A percentile compares a stretch with the other conserved stretches of the same genome.
Conservation (phyloP, 2,329 filamentous ascomycete species). For the Trichoderma aggressivum region DNA sequence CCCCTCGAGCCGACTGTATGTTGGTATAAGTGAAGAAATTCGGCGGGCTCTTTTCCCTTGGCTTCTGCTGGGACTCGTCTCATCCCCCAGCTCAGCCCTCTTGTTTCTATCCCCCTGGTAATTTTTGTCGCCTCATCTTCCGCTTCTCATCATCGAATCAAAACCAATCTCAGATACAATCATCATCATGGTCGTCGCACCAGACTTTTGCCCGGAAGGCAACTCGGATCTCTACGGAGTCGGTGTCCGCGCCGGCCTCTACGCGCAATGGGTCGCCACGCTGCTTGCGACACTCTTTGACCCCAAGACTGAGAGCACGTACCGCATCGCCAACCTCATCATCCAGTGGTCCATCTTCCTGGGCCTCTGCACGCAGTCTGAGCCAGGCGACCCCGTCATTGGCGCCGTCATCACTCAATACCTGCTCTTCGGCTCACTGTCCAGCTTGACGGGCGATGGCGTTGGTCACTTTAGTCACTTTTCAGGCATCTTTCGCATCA, state of each 20-base stretch:
- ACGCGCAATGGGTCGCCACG: conserved; percentile 27
- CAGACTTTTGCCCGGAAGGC: conserved; percentile 16
- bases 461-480: conserved; percentile 22
- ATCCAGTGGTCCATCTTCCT: conserved; percentile 29
- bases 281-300: conserved; percentile 27
- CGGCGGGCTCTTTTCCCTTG: not conserved
- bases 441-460: conserved; percentile 27
- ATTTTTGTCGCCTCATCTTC: not conserved
- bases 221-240: conserved; percentile 30
- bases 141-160: not conserved
- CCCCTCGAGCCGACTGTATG: not conserved
- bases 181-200: not conserved
- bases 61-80: not conserved
- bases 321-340: conserved; percentile 31
- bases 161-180: not conserved
- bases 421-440: conserved; percentile 27
- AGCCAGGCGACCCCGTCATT: conserved; percentile 19
- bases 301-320: conserved; percentile 21
- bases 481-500: conserved; percentile 24
- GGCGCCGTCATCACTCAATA: conserved; percentile 27
- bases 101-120: not conserved
- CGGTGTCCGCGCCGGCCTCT: conserved; percentile 28
- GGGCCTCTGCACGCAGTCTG: conserved; percentile 28
- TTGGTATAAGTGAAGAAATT: not conserved
- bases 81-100: not conserved